A percentile compares a stretch with the other conserved stretches of the same genome.
Conservation (phyloP, 2,329 filamentous ascomycete species). For the Stromatinia cepivora region DNA sequence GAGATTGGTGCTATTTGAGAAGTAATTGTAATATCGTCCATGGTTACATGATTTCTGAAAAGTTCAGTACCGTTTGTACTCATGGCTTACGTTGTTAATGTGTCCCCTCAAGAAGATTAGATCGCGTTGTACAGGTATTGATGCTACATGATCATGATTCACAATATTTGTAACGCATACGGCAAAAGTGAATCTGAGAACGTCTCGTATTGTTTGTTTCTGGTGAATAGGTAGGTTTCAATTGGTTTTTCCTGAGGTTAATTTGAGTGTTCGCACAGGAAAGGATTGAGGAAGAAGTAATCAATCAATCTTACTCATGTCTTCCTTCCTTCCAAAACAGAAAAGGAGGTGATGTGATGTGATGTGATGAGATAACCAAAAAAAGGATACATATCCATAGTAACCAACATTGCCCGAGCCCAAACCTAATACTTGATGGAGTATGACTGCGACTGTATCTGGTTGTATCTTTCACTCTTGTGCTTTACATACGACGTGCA, state of each 20-base stretch:
- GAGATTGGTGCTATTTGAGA: slow-evolving; percentile 4
- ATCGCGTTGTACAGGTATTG: slow-evolving; percentile 1
- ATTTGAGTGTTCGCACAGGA: background rate
- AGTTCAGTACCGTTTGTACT: background rate
- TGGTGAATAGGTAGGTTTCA: background rate
- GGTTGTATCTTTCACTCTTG: background rate
- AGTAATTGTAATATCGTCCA: slow-evolving; percentile 14
- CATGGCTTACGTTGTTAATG: slow-evolving; percentile 12
- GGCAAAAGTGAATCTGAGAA: slow-evolving; percentile 13
- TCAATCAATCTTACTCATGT: slow-evolving; percentile 13
- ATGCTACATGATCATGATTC: slow-evolving; percentile 15
- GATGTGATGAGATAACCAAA: background rate
- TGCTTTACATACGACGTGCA: background rate
- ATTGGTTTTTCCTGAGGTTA: slow-evolving; percentile 3
- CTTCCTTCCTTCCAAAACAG: background rate
- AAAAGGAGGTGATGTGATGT: background rate
- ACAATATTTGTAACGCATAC: slow-evolving; percentile 9
- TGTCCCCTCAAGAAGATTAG: slow-evolving; percentile 1
- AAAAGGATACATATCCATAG: background rate
- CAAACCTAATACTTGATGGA: too few relatives aligned
- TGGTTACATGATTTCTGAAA: slow-evolving; percentile 21
- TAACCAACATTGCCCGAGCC: background rate
- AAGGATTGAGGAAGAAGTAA: background rate
- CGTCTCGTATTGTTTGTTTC: slow-evolving; percentile 6
- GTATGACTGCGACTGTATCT: background rate